Evolutionary conservation across 345 rosid species (phyloP).

Genomic region (Viola odorata): DNA sequence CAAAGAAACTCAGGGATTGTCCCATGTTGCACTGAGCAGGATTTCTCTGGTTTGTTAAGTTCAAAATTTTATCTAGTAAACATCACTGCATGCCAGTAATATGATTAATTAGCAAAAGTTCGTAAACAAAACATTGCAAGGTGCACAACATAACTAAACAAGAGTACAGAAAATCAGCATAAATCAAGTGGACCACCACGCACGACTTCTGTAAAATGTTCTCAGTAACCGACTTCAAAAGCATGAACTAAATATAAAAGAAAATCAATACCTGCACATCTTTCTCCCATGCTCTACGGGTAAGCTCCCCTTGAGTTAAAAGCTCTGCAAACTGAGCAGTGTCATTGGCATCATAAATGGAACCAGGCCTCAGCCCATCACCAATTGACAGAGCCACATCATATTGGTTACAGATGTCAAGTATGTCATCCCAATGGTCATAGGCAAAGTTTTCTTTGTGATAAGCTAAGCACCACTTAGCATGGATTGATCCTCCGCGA

Average conservation of each 20-base stretch:
- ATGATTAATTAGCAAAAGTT: no score
- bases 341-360: constrained; percentile 97
- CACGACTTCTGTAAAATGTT: no score
- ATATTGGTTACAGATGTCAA: constrained; percentile 92
- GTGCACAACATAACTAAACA: no score
- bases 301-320: constrained; percentile 94
- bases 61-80: no score
- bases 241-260: neutral
- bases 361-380: constrained; percentile 95
- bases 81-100: no score
- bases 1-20: neutral
- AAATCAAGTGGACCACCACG: no score
- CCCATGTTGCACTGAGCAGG: no score
- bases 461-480: constrained; percentile 95
- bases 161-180: no score
- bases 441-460: constrained; percentile 97
- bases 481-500: constrained; percentile 97
- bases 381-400: constrained; percentile 95
- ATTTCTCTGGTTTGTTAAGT: no score
- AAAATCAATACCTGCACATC: constrained; percentile 75
- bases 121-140: no score
- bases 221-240: neutral
- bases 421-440: constrained; percentile 98
- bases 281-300: constrained; percentile 96
- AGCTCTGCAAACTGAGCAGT: constrained; percentile 99